phyloP scores from a whole-genome alignment of 495 filamentous ascomycete species.

The Pseudomonodictys pantanalensis region DNA sequence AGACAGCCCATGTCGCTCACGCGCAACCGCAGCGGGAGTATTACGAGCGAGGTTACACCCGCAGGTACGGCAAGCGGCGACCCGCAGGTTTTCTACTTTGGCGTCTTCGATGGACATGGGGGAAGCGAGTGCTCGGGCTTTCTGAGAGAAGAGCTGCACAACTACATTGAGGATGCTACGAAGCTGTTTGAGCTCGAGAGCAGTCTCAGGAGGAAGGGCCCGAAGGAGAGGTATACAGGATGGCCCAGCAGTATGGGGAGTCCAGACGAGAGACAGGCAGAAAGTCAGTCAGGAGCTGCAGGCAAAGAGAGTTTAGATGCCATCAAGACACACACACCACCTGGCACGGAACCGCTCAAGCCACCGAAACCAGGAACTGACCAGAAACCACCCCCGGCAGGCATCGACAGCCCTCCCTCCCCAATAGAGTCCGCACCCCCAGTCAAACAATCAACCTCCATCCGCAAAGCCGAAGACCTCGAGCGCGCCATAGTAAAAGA shows the following conservation, averaged over 20 bases:
- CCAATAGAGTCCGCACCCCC: conserved; percentile 18
- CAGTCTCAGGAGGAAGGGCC: conserved; percentile 52
- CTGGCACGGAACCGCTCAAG: conserved; percentile 37
- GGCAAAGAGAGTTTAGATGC: conserved; percentile 40
- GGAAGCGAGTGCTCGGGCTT: conserved; percentile 86
- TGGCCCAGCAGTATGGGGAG: conserved; percentile 28
- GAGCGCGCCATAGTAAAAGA: conserved; percentile 66
- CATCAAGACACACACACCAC: conserved; percentile 38
- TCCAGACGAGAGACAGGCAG: conserved; percentile 16
- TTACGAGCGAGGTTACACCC: conserved; percentile 53
- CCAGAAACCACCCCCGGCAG: conserved; percentile 33
- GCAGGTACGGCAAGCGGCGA: conserved; percentile 78
- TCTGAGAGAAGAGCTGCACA: conserved; percentile 77
- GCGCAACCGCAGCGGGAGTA: conserved; percentile 31
- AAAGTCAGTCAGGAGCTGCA: conserved; percentile 26
- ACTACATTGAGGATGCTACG: conserved; percentile 79
- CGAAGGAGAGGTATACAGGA: conserved; percentile 5
- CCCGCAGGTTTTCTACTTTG: conserved; percentile 96
- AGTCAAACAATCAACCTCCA: conserved; percentile 39
- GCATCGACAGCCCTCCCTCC: conserved; percentile 34
- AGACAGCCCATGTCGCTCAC: conserved; percentile 69
- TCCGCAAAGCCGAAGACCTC: conserved; percentile 53
- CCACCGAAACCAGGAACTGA: conserved; percentile 32
- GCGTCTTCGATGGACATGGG: conserved; percentile 93
- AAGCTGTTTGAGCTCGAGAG: conserved; percentile 69